Percentiles rank a stretch among this genome's conserved stretches.
Conservation (phyloP, 345 rosid genomes). For the Hibiscus tridactylites region DNA sequence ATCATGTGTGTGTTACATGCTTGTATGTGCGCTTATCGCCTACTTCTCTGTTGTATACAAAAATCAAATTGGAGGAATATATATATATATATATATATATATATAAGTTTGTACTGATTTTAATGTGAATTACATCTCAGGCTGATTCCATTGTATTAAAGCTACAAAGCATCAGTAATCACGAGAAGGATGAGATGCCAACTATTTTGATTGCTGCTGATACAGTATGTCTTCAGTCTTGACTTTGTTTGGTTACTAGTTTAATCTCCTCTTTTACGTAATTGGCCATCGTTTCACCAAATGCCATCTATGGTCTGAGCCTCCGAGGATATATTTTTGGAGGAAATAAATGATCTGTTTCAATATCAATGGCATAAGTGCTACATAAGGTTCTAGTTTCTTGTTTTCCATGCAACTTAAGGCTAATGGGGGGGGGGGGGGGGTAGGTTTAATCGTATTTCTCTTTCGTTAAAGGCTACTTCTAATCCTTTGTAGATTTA, state of each 20-base stretch:
- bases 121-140: constrained; percentile 41
- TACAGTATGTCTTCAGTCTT: constrained; percentile 54
- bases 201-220: constrained; percentile 59
- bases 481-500: not conserved
- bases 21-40: not conserved
- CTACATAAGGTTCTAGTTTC: not conserved
- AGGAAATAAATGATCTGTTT: not conserved
- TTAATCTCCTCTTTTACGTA: constrained; percentile 7
- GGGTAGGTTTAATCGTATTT: not conserved
- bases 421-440: not conserved
- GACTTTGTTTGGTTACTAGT: constrained; percentile 9
- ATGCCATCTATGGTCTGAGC: constrained; percentile 28
- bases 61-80: not conserved
- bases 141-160: constrained; percentile 59
- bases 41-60: not conserved
- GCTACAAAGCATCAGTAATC: constrained; percentile 25
- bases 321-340: constrained; percentile 26
- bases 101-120: constrained; percentile 1
- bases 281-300: constrained; percentile 13
- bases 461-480: not conserved
- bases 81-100: not conserved
- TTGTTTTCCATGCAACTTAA: not conserved
- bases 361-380: not conserved
- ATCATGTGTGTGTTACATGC: not conserved
- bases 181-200: constrained; percentile 27